Base-by-base conservation (phyloP, 2,329 filamentous ascomycete species). In the Madurella fahalii region DNA sequence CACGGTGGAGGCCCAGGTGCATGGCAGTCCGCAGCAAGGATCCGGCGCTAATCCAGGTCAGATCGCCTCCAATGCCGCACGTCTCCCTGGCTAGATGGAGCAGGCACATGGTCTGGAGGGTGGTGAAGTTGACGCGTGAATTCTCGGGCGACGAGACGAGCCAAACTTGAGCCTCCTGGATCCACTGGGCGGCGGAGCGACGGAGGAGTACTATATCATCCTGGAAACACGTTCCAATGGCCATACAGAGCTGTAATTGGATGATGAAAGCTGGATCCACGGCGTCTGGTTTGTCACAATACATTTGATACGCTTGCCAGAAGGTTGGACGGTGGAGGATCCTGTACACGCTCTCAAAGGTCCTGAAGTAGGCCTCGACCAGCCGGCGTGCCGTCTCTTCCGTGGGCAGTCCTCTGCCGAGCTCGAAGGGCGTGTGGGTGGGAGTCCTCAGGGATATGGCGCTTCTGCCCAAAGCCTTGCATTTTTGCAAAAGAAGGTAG, bases 281-380 rank as follows among this genome's bases (percentile, higher is more conserved):
- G 0, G 68, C 67, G 17, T 66, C 60, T 0, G 74, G 72, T 15
- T 72, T 71, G 32, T 72, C 66, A 77, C 77, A 81, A 64, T 77
- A 79, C 2, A 65, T 62, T 9, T 73, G 71, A 59, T 84, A 86
- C 32, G 82, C 77, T 11, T 70, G 70, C 43, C 73, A 69, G 58
- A 86, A 85, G 0, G 76, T 77, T 0, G 82, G 82, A 1, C 80
- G 64, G 63, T 86, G 79, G 9, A 86, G 54, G 20, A 86, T 73
- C 2, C 83, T 75, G 57, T 80, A 75, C 15, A 80, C 76, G 1
- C 78, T 77, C 61, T 83, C 81, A 2, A 68, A 70, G 0, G 76
- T 77, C 2, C 71, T 65, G 2, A 82, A 67, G 54, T 83, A 83
- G 11, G 71, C 69, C 5, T 76, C 70, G 1, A 82, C 66, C 1